Evolutionary conservation across 352 stramenopile species (phyloP).

Genomic region (Blastocystis sp.): DNA sequence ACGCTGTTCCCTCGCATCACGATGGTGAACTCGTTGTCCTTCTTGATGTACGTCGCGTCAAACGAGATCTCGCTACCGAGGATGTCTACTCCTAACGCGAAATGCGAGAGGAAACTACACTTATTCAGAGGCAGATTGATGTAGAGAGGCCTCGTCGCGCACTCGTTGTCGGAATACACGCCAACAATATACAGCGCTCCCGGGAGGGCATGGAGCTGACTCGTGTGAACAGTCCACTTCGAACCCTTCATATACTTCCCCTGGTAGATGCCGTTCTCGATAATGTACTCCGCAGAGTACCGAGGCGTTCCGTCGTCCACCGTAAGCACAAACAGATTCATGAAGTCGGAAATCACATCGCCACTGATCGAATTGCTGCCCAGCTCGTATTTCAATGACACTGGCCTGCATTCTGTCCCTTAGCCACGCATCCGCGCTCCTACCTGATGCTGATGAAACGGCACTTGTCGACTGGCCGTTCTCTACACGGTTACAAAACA

Average conservation of each 20-base stretch:
- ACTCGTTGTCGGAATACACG: constrained; percentile 40
- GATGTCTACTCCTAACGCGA: background rate
- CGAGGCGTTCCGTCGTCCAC: constrained; percentile 51
- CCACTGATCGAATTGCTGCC: constrained; percentile 20
- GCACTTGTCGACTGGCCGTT: background rate
- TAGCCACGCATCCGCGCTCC: background rate
- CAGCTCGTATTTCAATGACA: constrained; percentile 32
- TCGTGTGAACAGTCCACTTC: constrained; percentile 7
- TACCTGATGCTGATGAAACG: background rate
- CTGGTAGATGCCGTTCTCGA: constrained; percentile 48
- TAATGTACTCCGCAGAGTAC: constrained; percentile 28
- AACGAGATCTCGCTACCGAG: constrained; percentile 43
- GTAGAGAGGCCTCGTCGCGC: constrained; percentile 34
- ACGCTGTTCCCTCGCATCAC: constrained; percentile 63
- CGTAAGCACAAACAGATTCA: constrained; percentile 48
- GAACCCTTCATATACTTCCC: constrained; percentile 36
- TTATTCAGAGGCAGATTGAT: constrained; percentile 50
- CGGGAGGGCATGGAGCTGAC: constrained; percentile 22
- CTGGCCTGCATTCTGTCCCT: background rate
- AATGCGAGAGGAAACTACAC: background rate
- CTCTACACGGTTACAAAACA: background rate
- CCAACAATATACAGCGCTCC: constrained; percentile 56
- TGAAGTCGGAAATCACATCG: constrained; percentile 32
- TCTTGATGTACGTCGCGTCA: constrained; percentile 27
- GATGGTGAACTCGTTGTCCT: background rate